Evolutionary conservation across 192 early-diverging fungal genomes (phyloP), one percentile per base, ranked within the genome.

Genomic region (Mortierella antarctica): DNA sequence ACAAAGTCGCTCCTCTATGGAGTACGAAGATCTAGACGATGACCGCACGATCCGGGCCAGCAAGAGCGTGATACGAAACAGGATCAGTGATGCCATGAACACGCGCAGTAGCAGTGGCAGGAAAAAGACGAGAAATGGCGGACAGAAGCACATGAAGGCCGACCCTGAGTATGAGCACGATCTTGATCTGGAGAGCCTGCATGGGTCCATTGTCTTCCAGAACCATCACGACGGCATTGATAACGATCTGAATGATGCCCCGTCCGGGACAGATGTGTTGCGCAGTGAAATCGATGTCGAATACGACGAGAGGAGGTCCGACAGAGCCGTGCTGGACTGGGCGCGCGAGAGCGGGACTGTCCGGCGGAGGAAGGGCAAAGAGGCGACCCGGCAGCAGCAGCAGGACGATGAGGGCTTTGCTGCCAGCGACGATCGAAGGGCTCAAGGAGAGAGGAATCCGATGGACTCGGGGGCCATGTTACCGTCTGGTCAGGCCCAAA

Each of bases 181-280:
- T n/a, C 52, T 80, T 0, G 77, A 80, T 41, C 65, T 80, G 2
- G 77, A 80, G 60, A 80, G 77, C 42, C 40, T 80, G 58, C 64
- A 80, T 57, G 77, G 77, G 0, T 80, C 77, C n/a, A 80, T 80
- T 53, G 70, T 80, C 8, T 80, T 80, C 45, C 14, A 67, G 23
- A 59, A 77, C 47, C 45, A 54, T 7, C 62, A 8, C 20, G 70
- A 15, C 14, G 18, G 14, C 11, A n/a, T 23, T 20, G 6, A 47
- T 5, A n/a, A 18, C 13, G 47, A 50, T 20, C 17, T 18, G 45
- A 9, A 61, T 61, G 53, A 50, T 13, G 31, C 31, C 31, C 31
- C 31, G 3, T 31, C 31, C 31, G 31, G 31, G 1, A 31, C 31
- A 3, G 31, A 31, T 31, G 31, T 31, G 31, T 3, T 31, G 31